A percentile compares a stretch with the other conserved stretches of the same genome.
phyloP scores from a whole-genome alignment of 495 filamentous ascomycete genomes.

The Aspergillus steynii region DNA sequence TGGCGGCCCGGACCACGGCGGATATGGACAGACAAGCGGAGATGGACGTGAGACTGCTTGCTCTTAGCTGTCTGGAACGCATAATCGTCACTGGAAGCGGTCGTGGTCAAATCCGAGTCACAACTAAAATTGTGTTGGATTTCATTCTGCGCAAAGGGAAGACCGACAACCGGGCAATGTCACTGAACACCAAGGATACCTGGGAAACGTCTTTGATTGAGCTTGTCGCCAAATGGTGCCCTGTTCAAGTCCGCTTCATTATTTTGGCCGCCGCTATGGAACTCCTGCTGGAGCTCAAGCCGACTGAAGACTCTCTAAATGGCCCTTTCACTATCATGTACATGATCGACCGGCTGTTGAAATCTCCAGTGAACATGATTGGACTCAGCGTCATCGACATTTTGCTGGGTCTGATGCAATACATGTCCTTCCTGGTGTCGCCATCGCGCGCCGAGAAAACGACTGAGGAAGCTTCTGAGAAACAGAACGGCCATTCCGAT shows the following conservation, averaged over 20 bases:
- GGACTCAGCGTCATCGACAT: constrained; percentile 93
- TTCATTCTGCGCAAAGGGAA: constrained; percentile 64
- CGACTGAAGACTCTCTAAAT: constrained; percentile 64
- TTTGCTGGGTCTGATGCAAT: constrained; percentile 74
- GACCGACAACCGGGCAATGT: constrained; percentile 5
- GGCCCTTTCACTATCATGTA: constrained; percentile 71
- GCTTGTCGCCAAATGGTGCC: constrained; percentile 76
- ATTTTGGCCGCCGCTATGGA: constrained; percentile 82
- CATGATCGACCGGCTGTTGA: constrained; percentile 76
- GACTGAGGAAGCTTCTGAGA: constrained; percentile 13
- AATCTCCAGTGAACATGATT: constrained; percentile 87
- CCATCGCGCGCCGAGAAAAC: constrained; percentile 49
- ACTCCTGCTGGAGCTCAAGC: constrained; percentile 59
- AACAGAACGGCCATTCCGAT: constrained; percentile 15
- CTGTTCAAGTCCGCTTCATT: constrained; percentile 87
- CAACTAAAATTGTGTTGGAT: constrained; percentile 65
- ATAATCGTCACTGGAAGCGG: constrained; percentile 74
- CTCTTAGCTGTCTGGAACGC: constrained; percentile 76
- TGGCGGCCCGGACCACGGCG: constrained; percentile 70
- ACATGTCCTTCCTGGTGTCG: constrained; percentile 69
- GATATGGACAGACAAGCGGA: constrained; percentile 85
- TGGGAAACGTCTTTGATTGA: constrained; percentile 83
- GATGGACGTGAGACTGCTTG: constrained; percentile 79
- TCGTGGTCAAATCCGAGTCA: constrained; percentile 71
- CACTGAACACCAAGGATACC: constrained; percentile 35